A percentile compares a stretch with the other conserved stretches of the same genome.
phyloP scores from a whole-genome alignment of 441 rosid genomes.

The Gossypium aridum region DNA sequence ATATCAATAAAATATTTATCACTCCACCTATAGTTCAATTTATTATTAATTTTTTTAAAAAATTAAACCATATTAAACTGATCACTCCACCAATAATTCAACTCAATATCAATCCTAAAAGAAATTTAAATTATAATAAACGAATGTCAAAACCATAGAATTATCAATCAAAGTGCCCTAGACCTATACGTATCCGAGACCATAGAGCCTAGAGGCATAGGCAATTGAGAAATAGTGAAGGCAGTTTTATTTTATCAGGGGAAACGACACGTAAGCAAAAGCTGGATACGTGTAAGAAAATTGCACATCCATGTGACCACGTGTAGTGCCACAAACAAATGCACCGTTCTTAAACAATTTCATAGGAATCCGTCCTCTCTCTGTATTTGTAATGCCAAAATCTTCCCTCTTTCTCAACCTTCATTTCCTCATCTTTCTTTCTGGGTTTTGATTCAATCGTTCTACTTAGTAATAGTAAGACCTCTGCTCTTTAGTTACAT shows the following conservation, averaged over 20 bases:
- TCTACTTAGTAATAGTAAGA: not conserved
- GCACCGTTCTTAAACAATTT: not conserved
- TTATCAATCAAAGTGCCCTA: not conserved
- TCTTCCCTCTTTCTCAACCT: not conserved
- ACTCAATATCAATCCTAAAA: too few species aligned
- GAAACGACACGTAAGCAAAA: not conserved
- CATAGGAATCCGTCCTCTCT: not conserved
- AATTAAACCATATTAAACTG: too few species aligned
- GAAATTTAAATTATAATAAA: too few species aligned
- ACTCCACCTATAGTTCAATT: too few species aligned
- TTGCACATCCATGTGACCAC: not conserved
- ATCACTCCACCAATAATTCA: too few species aligned
- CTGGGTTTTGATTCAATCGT: not conserved
- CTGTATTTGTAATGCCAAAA: not conserved
- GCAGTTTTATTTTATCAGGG: not conserved
- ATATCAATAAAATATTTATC: too few species aligned
- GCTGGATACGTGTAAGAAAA: not conserved
- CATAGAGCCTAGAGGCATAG: not conserved
- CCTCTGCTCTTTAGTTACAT: not conserved
- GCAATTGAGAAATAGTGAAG: too few species aligned
- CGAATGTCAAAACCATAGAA: too few species aligned
- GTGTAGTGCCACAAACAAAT: not conserved
- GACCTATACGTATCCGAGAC: not conserved
- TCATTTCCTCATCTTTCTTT: not conserved
- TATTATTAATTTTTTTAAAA: too few species aligned